These are phyloP conservation scores for Alliaria petiolata DNA, from an alignment of 345 rosid species.

Conservation along the genomic window DNA sequence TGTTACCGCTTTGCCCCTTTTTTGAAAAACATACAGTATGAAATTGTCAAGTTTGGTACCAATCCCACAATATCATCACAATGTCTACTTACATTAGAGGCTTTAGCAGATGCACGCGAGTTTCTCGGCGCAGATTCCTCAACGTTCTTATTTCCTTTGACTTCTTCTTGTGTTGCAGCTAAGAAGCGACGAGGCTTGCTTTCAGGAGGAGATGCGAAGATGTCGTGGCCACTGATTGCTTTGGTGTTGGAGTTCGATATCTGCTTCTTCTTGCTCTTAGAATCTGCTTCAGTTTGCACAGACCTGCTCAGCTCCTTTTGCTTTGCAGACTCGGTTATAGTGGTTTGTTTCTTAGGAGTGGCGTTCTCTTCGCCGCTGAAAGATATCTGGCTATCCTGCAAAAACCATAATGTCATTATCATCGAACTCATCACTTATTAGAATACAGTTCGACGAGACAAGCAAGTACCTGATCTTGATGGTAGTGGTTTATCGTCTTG, in stretches of 20 bases:
- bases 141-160: background rate
- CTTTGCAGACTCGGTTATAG: constrained; percentile 60
- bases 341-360: constrained; percentile 62
- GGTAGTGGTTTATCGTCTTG: constrained; percentile 47
- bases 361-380: constrained; percentile 53
- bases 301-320: constrained; percentile 71
- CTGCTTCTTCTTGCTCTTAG: constrained; percentile 55
- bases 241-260: constrained; percentile 55
- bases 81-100: constrained; percentile 41
- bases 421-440: background rate
- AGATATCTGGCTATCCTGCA: constrained; percentile 77
- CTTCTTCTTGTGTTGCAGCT: constrained; percentile 27
- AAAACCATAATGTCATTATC: background rate
- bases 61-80: background rate
- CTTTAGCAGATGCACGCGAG: constrained; percentile 46
- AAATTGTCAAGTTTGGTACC: background rate
- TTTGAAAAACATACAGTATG: background rate
- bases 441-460: too few species aligned
- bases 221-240: constrained; percentile 69
- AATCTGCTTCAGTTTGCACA: constrained; percentile 43
- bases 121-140: constrained; percentile 52
- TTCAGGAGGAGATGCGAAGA: constrained; percentile 55
- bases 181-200: constrained; percentile 46
- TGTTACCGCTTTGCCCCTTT: constrained; percentile 57
- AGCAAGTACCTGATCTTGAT: constrained; percentile 47